A percentile compares a stretch with the other conserved stretches of the same genome.
phyloP scores from a whole-genome alignment of 768 basidiomycete species.

The Naganishia antarctica region DNA sequence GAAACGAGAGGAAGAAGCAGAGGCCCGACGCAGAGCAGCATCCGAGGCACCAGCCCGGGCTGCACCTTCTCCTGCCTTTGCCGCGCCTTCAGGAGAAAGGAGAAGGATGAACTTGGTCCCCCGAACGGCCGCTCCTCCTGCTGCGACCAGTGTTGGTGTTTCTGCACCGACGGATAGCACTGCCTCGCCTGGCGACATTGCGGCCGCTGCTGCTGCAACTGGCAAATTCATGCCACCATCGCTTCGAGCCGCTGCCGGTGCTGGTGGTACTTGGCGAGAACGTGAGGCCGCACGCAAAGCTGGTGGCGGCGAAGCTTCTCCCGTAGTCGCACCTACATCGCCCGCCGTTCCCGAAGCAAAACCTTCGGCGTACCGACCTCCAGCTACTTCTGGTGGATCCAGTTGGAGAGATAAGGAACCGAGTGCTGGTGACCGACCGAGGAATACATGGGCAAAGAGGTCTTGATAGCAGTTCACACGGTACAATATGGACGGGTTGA shows the following conservation, averaged over 20 bases:
- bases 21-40: slow-evolving; percentile 41
- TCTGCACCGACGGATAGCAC: slow-evolving; percentile 26
- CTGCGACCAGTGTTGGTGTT: slow-evolving; percentile 36
- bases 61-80: slow-evolving; percentile 36
- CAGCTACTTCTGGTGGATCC: slow-evolving; percentile 2
- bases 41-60: slow-evolving; percentile 24
- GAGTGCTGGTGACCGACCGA: slow-evolving; percentile 13
- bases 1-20: slow-evolving; percentile 50
- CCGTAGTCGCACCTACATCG: slow-evolving; percentile 14
- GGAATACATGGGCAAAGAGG: slow-evolving; percentile 12
- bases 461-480: not conserved
- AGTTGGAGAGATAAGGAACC: slow-evolving; percentile 17
- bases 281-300: slow-evolving; percentile 52
- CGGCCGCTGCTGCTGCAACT: slow-evolving; percentile 27
- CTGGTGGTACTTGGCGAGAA: slow-evolving; percentile 60
- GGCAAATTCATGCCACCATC: slow-evolving; percentile 27
- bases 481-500: not conserved
- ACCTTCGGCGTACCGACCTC: not conserved
- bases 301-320: slow-evolving; percentile 18
- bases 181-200: slow-evolving; percentile 14
- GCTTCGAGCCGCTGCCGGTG: slow-evolving; percentile 25
- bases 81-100: slow-evolving; percentile 37
- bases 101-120: not conserved
- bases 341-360: slow-evolving; percentile 7
- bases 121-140: slow-evolving; percentile 33